Evolutionary conservation across 495 filamentous ascomycete species (phyloP).

Genomic region (Eremomyces bilateralis): DNA sequence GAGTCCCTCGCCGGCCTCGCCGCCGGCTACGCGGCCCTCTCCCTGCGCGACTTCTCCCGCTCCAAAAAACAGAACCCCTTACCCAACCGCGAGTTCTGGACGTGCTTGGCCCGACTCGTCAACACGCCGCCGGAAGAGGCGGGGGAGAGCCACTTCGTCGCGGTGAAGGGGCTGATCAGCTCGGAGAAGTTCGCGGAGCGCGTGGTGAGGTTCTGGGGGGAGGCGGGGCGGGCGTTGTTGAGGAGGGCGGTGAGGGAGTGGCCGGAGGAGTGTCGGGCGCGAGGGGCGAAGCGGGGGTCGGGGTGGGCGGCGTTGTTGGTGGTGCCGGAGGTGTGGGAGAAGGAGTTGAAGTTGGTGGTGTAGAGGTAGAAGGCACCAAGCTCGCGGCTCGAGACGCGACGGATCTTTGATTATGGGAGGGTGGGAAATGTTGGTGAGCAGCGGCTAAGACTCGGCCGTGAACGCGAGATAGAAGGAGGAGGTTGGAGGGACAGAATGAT

Average conservation of each 20-base stretch:
- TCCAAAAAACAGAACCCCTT: constrained; percentile 48
- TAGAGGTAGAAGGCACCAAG: too few species aligned
- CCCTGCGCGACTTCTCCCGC: constrained; percentile 57
- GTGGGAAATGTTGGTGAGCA: too few species aligned
- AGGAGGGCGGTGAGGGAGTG: constrained; percentile 44
- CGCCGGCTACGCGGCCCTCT: constrained; percentile 61
- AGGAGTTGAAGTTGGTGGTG: too few species aligned
- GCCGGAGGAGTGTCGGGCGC: too few species aligned
- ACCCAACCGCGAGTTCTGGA: constrained; percentile 65
- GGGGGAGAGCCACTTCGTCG: constrained; percentile 54
- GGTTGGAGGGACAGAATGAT: too few species aligned
- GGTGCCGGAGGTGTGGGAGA: too few species aligned
- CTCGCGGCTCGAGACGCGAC: too few species aligned
- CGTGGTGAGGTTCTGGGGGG: constrained; percentile 56
- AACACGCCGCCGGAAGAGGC: constrained; percentile 44
- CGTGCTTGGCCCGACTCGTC: constrained; percentile 44
- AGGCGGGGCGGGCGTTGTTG: constrained; percentile 39
- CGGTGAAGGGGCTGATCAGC: constrained; percentile 56
- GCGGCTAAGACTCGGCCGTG: too few species aligned
- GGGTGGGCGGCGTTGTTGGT: too few species aligned
- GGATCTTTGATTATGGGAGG: too few species aligned
- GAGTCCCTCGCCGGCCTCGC: constrained; percentile 71
- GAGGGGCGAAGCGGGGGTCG: too few species aligned
- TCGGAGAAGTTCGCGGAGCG: constrained; percentile 38
- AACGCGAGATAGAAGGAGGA: too few species aligned